These are phyloP conservation scores for Ophiobolus disseminans DNA, from an alignment of 2,329 filamentous ascomycete genomes.

Conservation along the genomic window DNA sequence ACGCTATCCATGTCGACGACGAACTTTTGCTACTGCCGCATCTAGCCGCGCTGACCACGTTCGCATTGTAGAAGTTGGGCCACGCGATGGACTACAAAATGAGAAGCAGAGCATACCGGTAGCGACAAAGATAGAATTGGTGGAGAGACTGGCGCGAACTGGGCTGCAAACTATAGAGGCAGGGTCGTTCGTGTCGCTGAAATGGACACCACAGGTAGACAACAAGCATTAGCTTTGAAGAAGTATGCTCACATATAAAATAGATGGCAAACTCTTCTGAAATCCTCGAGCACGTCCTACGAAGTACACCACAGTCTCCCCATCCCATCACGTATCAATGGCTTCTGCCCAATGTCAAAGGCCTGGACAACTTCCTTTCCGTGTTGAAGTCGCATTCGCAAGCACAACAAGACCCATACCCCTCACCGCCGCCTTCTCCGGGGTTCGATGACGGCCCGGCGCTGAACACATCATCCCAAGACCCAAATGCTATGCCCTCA, in stretches of 20 bases:
- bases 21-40: constrained; percentile 44
- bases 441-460: constrained; percentile 47
- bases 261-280: constrained; percentile 81
- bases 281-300: constrained; percentile 73
- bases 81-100: constrained; percentile 86
- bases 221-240: neutral
- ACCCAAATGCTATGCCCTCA: constrained; percentile 53
- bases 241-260: constrained; percentile 49
- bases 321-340: constrained; percentile 75
- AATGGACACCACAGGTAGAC: constrained; percentile 80
- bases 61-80: constrained; percentile 80
- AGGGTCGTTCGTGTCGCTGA: constrained; percentile 82
- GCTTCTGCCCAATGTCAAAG: constrained; percentile 78
- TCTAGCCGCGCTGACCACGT: constrained; percentile 52
- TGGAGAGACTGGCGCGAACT: constrained; percentile 71
- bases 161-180: constrained; percentile 79
- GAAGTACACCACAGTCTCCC: constrained; percentile 61
- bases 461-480: constrained; percentile 51
- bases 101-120: constrained; percentile 75
- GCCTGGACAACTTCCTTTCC: constrained; percentile 68
- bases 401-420: constrained; percentile 54
- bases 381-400: constrained; percentile 57
- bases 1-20: constrained; percentile 37
- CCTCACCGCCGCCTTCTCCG: constrained; percentile 52
- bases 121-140: constrained; percentile 77